Base-by-base conservation (phyloP, 225 moss, liverwort and hornwort genomes). In the Thuidium tamariscinum region DNA sequence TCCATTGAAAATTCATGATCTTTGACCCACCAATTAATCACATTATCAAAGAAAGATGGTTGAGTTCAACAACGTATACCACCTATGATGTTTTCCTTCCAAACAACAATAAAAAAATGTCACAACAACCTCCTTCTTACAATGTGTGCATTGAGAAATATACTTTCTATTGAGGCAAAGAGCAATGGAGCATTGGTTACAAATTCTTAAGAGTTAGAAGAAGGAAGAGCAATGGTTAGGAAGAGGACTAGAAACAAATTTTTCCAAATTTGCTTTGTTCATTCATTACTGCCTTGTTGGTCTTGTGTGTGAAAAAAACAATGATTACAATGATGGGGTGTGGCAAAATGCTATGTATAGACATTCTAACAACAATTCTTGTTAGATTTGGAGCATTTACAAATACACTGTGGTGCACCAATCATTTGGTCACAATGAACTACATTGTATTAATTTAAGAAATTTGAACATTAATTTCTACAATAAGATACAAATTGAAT, bases 321-420 rank as follows among this genome's bases (percentile, higher is more conserved):
- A 2, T 42, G 70, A 7, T 27, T 70, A 9, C 42, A 70, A 7
- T 44, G 16, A 10, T 44, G 29, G 16, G 1, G 17, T 44, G 27
- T 42, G 29, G 29, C 44, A 44, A 2, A 5, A 71, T 16, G 71
- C 71, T 17, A 44, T 71, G 46, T 10, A 44, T 10, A 29, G 29
- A 29, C 27, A 46, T 71, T 71, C 6, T 44, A 17, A 44, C 4
- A 71, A 20, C 1, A 2, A 29, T 29, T 71, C 10, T 44, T 3
- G 29, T 17, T 71, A 29, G 46, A 71, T 46, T 71, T 44, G 71
- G 69, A 3, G 26, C 69, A 69, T 15, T 69, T 26, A 26, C n/a
- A n/a, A n/a, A n/a, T 42, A 69, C 1, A 9, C 8, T 16, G 42
- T 0, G 0, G 1, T 25, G 8, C 9, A 69, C 0, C 26, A 41